phyloP scores from a whole-genome alignment of 306 rosid species.

The Castanea mollissima region DNA sequence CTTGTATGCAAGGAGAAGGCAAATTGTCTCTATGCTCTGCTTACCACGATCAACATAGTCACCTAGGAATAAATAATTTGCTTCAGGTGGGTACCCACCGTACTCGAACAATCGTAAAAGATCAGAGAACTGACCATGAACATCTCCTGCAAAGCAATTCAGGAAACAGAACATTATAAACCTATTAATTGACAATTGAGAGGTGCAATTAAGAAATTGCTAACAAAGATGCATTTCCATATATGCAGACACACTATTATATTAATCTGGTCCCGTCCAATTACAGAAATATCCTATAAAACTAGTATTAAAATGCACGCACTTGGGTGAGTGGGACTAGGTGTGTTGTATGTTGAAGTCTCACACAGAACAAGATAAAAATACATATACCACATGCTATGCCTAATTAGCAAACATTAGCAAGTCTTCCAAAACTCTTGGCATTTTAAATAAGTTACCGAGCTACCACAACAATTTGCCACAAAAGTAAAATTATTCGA shows the following conservation, averaged over 20 bases:
- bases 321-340: background rate
- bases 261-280: background rate
- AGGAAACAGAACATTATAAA: background rate
- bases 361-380: background rate
- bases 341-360: background rate
- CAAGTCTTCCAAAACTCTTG: too few relatives aligned
- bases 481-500: too few relatives aligned
- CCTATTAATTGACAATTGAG: background rate
- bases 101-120: conserved; percentile 75
- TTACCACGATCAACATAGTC: conserved; percentile 91
- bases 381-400: too few relatives aligned
- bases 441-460: too few relatives aligned
- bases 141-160: conserved; percentile 57
- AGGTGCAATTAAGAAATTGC: too few relatives aligned
- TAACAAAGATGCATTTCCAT: background rate
- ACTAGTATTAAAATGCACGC: background rate
- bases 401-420: too few relatives aligned
- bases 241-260: background rate
- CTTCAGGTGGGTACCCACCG: conserved; percentile 81
- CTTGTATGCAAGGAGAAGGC: conserved; percentile 83
- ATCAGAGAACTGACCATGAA: conserved; percentile 85
- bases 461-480: too few relatives aligned
- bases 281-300: background rate
- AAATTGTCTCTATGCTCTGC: conserved; percentile 81
- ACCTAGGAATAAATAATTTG: conserved; percentile 81